phyloP scores from a whole-genome alignment of 805 yeast species.

The Wickerhamiella brachini region DNA sequence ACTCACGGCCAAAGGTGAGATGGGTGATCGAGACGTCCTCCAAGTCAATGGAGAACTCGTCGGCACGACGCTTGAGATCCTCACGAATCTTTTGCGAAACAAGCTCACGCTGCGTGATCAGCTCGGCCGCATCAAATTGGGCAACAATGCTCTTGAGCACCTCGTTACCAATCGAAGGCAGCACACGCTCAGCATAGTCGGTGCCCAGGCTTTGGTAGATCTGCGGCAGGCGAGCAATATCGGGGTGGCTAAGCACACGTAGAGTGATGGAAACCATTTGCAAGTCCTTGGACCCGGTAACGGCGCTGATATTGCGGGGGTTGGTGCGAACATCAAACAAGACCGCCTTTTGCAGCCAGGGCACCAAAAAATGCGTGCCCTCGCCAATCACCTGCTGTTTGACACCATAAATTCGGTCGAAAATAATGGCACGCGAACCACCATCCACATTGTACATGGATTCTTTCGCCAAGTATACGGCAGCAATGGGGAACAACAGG shows the following conservation, averaged over 20 bases:
- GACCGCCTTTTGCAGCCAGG: constrained; percentile 91
- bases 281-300: constrained; percentile 93
- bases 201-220: constrained; percentile 86
- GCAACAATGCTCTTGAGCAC: constrained; percentile 82
- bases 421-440: constrained; percentile 89
- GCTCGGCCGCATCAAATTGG: constrained; percentile 90
- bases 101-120: constrained; percentile 92
- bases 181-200: constrained; percentile 89
- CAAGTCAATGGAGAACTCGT: constrained; percentile 76
- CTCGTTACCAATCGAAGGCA: constrained; percentile 88
- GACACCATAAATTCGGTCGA: constrained; percentile 84
- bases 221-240: constrained; percentile 61
- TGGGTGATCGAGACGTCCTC: constrained; percentile 98
- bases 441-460: constrained; percentile 92
- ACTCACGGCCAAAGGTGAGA: constrained; percentile 91
- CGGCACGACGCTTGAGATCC: constrained; percentile 71
- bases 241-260: constrained; percentile 90
- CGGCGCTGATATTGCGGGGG: constrained; percentile 84
- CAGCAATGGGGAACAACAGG: constrained; percentile 30
- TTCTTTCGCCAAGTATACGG: constrained; percentile 43
- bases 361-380: constrained; percentile 89
- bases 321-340: constrained; percentile 86
- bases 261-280: constrained; percentile 90
- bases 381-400: constrained; percentile 83
- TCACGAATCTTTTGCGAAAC: constrained; percentile 80